These are phyloP conservation scores for Russula ochroleuca DNA, from an alignment of 768 basidiomycete genomes.

Conservation along the genomic window DNA sequence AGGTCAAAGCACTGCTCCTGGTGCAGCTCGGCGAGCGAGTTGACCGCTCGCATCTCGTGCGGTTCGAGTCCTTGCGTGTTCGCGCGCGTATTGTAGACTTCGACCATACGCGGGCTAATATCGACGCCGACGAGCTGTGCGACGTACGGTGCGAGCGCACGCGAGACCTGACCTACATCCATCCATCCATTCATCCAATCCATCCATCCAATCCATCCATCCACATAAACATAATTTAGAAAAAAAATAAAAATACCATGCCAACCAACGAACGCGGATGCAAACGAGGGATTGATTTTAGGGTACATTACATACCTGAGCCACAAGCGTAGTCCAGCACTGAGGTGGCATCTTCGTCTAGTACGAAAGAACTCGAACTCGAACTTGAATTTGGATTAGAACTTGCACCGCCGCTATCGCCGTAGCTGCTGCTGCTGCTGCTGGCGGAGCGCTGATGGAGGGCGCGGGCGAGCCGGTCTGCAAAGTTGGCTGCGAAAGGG, in stretches of 20 bases:
- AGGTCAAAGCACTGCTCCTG: conserved; percentile 58
- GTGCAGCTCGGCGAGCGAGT: conserved; percentile 49
- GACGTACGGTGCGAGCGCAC: conserved; percentile 54
- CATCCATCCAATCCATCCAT: too few relatives aligned
- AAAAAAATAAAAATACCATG: not conserved
- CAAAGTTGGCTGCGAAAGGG: conserved; percentile 9
- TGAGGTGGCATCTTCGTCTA: conserved; percentile 6
- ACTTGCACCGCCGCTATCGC: not conserved
- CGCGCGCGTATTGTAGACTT: conserved; percentile 57
- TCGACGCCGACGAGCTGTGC: conserved; percentile 70
- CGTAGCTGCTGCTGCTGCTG: too few relatives aligned
- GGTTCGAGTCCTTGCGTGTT: conserved; percentile 55
- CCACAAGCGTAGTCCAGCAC: conserved; percentile 25
- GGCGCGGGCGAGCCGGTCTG: not conserved
- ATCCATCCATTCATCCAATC: too few relatives aligned
- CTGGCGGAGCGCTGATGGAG: not conserved
- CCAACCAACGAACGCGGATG: not conserved
- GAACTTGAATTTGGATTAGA: too few relatives aligned
- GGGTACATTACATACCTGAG: conserved; percentile 1
- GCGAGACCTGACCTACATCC: conserved; percentile 58
- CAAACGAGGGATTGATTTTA: not conserved
- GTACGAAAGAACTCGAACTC: not conserved
- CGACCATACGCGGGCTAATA: conserved; percentile 67
- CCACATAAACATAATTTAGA: too few relatives aligned
- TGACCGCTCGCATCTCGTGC: conserved; percentile 65